phyloP scores from a whole-genome alignment of 176 grass and related monocot genomes.

The Oryza glaberrima region DNA sequence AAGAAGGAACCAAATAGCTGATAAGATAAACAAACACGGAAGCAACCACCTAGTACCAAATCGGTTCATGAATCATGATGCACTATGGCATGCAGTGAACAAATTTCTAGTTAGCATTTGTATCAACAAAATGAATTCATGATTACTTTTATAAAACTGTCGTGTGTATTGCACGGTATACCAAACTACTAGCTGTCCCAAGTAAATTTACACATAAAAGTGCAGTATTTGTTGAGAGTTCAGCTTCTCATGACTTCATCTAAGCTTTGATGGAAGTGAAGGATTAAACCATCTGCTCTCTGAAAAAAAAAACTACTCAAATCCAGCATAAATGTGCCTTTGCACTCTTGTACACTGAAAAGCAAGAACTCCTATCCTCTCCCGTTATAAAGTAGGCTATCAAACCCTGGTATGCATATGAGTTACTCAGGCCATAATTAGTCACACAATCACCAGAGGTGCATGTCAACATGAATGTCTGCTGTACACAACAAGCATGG shows the following conservation, averaged over 20 bases:
- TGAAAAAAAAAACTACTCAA: slow-evolving; percentile 25
- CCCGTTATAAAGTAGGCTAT: neutral
- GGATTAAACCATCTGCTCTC: neutral
- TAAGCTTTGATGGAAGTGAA: neutral
- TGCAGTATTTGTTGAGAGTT: neutral
- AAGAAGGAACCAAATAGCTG: neutral
- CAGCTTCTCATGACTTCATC: neutral
- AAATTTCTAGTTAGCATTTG: slow-evolving; percentile 5
- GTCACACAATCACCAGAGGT: neutral
- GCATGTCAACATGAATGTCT: neutral
- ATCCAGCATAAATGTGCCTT: slow-evolving; percentile 5
- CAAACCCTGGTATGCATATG: neutral
- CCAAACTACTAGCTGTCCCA: neutral
- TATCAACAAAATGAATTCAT: neutral
- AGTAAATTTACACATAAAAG: slow-evolving; percentile 8
- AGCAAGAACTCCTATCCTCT: neutral
- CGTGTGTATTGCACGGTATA: neutral
- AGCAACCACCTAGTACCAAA: slow-evolving; percentile 11
- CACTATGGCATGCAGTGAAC: slow-evolving; percentile 22
- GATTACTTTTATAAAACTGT: slow-evolving; percentile 10
- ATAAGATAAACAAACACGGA: neutral
- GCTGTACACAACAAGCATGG: neutral
- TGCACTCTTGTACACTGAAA: neutral
- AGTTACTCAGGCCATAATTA: slow-evolving; percentile 2
- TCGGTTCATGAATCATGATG: slow-evolving; percentile 5